Evolutionary conservation across 2,329 filamentous ascomycete genomes (phyloP), one percentile per base, ranked within the genome.

Genomic region (Paecilomyces sp.): DNA sequence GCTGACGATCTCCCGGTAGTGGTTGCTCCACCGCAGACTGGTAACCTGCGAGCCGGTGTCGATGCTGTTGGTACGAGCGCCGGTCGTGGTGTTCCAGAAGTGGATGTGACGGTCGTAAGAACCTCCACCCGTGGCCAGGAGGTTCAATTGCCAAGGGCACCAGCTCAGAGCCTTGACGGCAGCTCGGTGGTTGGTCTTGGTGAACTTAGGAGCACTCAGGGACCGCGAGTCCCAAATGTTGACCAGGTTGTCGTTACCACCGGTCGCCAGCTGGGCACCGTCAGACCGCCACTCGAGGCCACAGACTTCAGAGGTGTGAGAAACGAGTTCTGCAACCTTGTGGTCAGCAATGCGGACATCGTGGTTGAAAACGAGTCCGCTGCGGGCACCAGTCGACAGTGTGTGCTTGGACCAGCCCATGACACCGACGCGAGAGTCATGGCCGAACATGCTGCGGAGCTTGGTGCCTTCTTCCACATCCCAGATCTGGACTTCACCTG

Each of bases 351-450:
- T 88, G 73, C 94, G 93, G 64, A 99, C 94, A 73, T 99, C 94
- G 78, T 99, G 94, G 84, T 99, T 99, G 86, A 87, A 97, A 68
- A 99, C 92, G 54, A 97, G 88, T 25, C 94, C 94, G 66, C 90
- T 96, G 73, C 94, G 90, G 60, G 94, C 91, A 66, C 94, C 94
- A 24, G 93, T 97, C 47, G 94, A 97, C 57, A 99, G 85, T 60
- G 95, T 86, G 79, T 97, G 94, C 85, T 97, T 97, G 83, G 91
- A 96, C 94, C 94, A 99, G 71, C 92, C 91, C 92, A 97, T 97
- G 65, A 96, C 93, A 72, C 92, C 91, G 64, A 99, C 93, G 58
- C 94, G 92, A 47, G 91, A 93, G 71, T 97, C 93, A 73, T 99
- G 94, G 62, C 94, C 94, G 74, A 92, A 90, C 94, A 99, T 99